Evolutionary conservation across 352 stramenopile genomes (phyloP).

Genomic region (Phytophthora cryptogea): DNA sequence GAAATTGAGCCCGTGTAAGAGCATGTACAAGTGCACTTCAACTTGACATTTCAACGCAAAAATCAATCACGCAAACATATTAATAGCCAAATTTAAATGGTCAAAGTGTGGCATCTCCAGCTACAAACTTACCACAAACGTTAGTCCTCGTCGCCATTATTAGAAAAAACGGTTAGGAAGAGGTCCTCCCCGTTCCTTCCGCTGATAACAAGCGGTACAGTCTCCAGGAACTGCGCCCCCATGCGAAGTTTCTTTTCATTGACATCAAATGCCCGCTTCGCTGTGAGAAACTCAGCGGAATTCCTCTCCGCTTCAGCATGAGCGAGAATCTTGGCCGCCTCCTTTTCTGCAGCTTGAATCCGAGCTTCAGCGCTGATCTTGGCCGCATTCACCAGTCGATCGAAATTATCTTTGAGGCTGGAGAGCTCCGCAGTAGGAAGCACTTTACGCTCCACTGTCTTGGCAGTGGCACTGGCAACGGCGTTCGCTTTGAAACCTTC

Average conservation of each 20-base stretch:
- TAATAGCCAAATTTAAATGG: too few relatives aligned
- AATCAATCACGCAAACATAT: too few relatives aligned
- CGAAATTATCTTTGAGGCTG: slow-evolving; percentile 59
- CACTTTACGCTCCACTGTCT: slow-evolving; percentile 63
- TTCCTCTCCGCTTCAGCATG: slow-evolving; percentile 67
- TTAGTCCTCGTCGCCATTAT: slow-evolving; percentile 31
- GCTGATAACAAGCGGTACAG: slow-evolving; percentile 78
- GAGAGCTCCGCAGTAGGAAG: slow-evolving; percentile 59
- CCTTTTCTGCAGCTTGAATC: slow-evolving; percentile 66
- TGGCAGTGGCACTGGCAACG: slow-evolving; percentile 52
- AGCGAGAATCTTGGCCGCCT: slow-evolving; percentile 55
- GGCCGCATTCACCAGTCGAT: slow-evolving; percentile 70
- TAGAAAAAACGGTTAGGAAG: slow-evolving; percentile 68
- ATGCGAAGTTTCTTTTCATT: slow-evolving; percentile 73
- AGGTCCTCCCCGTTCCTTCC: slow-evolving; percentile 85
- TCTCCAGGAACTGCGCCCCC: slow-evolving; percentile 56
- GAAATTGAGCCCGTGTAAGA: background rate
- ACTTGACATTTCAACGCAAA: too few relatives aligned
- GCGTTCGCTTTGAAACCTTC: slow-evolving; percentile 76
- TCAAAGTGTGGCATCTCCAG: too few relatives aligned
- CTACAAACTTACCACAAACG: too few relatives aligned
- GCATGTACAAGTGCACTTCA: background rate
- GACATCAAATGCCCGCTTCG: slow-evolving; percentile 83
- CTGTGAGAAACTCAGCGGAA: slow-evolving; percentile 55
- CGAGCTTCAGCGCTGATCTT: slow-evolving; percentile 63